Conservation (phyloP, 371 early-diverging fungal species). For the Mucor ambiguus region DNA sequence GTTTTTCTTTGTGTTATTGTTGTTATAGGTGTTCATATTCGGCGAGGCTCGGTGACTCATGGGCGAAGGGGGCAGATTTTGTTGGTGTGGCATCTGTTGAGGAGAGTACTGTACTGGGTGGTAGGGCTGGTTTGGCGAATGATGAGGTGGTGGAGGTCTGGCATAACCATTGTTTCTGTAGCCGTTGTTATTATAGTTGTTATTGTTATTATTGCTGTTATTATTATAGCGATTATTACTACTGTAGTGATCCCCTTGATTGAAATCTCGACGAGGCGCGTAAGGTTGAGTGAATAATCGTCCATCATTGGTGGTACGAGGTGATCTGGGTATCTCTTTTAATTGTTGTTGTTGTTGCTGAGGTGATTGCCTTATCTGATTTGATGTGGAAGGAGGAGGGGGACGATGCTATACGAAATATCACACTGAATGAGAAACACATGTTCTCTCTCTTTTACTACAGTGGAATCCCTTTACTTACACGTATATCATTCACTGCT, state of each 20-base stretch:
- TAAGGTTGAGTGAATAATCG: conserved; percentile 36
- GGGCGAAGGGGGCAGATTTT: conserved; percentile 33
- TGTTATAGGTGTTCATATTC: conserved; percentile 16
- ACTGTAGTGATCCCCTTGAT: conserved; percentile 18
- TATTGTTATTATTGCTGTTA: conserved; percentile 17
- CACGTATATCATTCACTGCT: conserved; percentile 32
- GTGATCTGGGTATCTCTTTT: conserved; percentile 31
- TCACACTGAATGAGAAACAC: not conserved
- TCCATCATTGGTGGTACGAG: conserved; percentile 30
- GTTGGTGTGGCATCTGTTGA: conserved; percentile 24
- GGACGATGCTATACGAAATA: conserved; percentile 10
- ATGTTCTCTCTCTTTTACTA: not conserved
- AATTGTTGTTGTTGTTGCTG: conserved; percentile 14
- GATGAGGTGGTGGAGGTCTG: conserved; percentile 14
- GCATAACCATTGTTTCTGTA: conserved; percentile 1
- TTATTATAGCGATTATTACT: conserved; percentile 17
- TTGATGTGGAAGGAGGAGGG: not conserved
- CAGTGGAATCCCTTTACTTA: not conserved
- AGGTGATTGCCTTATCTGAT: conserved; percentile 10
- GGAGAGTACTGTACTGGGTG: conserved; percentile 23
- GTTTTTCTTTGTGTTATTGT: conserved; percentile 10
- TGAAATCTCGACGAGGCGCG: conserved; percentile 30
- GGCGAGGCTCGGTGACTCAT: conserved; percentile 34
- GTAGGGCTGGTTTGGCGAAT: conserved; percentile 17
- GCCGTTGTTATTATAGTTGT: not conserved